These are phyloP conservation scores for Chenopodium quinoa DNA, from an alignment of 148 eudicot species.

Conservation along the genomic window DNA sequence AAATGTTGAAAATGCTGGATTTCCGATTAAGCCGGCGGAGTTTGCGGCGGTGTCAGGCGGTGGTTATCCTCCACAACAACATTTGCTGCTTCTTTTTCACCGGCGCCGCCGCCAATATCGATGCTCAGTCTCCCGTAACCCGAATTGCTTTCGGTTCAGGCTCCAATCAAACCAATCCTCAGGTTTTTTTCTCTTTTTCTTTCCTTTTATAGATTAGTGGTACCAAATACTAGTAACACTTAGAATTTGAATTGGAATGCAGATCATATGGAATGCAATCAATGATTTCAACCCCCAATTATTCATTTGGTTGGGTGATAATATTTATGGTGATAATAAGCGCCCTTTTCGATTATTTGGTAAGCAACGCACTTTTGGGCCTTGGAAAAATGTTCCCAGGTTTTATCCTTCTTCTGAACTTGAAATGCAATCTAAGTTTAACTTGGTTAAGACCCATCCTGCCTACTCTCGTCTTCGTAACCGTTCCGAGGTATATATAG, in stretches of 20 bases:
- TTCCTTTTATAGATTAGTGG: no score
- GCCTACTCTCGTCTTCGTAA: constrained; percentile 48
- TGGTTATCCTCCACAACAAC: not conserved
- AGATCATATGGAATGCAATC: constrained; percentile 64
- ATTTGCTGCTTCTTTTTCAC: not conserved
- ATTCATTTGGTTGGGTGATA: constrained; percentile 76
- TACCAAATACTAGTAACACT: not conserved
- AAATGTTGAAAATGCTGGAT: no score
- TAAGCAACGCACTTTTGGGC: constrained; percentile 66
- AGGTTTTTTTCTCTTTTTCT: constrained; percentile 28
- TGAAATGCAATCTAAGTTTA: constrained; percentile 56
- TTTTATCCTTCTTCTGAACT: constrained; percentile 54
- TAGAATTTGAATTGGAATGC: constrained; percentile 7
- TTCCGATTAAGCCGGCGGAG: not conserved
- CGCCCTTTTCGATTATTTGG: constrained; percentile 58
- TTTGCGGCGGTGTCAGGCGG: not conserved
- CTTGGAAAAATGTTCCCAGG: constrained; percentile 67
- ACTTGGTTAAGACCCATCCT: constrained; percentile 41
- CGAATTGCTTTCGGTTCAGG: constrained; percentile 75
- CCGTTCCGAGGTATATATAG: constrained; percentile 37
- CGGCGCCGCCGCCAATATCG: not conserved
- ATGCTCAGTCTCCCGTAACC: constrained; percentile 28
- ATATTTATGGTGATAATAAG: constrained; percentile 63
- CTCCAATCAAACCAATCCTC: constrained; percentile 59
- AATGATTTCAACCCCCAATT: constrained; percentile 51